Evolutionary conservation across 306 rosid species (phyloP).

Genomic region (Ziziphus jujuba): DNA sequence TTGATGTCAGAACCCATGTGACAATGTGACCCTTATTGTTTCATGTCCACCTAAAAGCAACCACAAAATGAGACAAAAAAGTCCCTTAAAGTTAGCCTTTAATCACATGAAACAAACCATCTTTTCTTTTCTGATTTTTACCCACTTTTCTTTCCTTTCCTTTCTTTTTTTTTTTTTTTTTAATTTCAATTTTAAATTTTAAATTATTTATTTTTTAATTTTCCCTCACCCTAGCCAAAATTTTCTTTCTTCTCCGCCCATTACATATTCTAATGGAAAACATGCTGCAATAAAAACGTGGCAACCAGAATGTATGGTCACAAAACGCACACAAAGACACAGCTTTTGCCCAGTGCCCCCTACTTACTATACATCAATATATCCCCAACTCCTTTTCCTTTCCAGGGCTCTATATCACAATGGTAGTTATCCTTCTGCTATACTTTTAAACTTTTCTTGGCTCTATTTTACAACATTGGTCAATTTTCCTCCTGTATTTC

Average conservation of each 20-base stretch:
- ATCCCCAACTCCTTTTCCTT: slow-evolving; percentile 36
- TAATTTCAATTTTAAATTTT: too few relatives aligned
- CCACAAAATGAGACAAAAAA: slow-evolving; percentile 46
- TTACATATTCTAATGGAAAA: slow-evolving; percentile 1
- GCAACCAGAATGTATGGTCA: neutral
- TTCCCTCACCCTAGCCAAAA: neutral
- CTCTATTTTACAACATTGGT: neutral
- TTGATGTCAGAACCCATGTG: slow-evolving; percentile 56
- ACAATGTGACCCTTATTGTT: slow-evolving; percentile 28
- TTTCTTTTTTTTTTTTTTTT: neutral
- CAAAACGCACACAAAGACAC: slow-evolving; percentile 1
- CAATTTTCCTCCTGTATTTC: slow-evolving; percentile 1
- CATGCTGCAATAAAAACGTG: slow-evolving; percentile 5
- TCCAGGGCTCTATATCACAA: slow-evolving; percentile 8
- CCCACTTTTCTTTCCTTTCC: neutral
- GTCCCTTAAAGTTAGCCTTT: slow-evolving; percentile 33
- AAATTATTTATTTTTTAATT: too few relatives aligned
- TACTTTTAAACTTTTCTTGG: slow-evolving; percentile 11
- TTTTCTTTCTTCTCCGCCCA: neutral
- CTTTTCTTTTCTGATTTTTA: neutral
- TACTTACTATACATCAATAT: slow-evolving; percentile 37
- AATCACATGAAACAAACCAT: slow-evolving; percentile 19
- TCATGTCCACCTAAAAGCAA: slow-evolving; percentile 34
- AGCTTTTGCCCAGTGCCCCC: slow-evolving; percentile 15
- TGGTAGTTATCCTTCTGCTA: slow-evolving; percentile 9